These are phyloP conservation scores for Myotisia sp. DNA, from an alignment of 2,329 filamentous ascomycete genomes.

Conservation along the genomic window DNA sequence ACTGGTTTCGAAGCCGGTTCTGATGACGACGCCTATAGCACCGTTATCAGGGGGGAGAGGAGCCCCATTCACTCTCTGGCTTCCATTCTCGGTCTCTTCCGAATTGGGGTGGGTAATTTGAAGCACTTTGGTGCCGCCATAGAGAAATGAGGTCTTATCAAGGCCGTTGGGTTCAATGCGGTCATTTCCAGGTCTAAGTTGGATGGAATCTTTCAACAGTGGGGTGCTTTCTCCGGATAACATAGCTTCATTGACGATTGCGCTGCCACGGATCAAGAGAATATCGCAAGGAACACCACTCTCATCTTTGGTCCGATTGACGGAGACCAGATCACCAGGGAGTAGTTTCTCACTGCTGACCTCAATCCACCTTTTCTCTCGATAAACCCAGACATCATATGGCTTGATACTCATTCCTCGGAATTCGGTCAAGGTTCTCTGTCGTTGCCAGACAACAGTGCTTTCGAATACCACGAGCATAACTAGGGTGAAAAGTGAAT, in stretches of 20 bases:
- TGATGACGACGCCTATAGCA: slow-evolving; percentile 83
- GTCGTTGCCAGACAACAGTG: slow-evolving; percentile 97
- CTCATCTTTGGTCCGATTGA: slow-evolving; percentile 88
- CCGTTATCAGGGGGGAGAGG: slow-evolving; percentile 81
- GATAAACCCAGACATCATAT: slow-evolving; percentile 83
- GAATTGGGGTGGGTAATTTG: slow-evolving; percentile 80
- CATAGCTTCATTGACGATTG: slow-evolving; percentile 99
- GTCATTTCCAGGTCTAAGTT: slow-evolving; percentile 71
- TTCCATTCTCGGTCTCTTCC: slow-evolving; percentile 41
- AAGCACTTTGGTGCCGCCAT: slow-evolving; percentile 92
- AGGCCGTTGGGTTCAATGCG: slow-evolving; percentile 73
- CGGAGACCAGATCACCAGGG: slow-evolving; percentile 84
- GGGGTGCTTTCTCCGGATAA: slow-evolving; percentile 95
- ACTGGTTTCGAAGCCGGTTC: slow-evolving; percentile 97
- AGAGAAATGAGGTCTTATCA: slow-evolving; percentile 94
- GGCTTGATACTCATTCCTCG: slow-evolving; percentile 99
- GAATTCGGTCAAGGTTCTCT: slow-evolving; percentile 90
- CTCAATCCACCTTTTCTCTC: slow-evolving; percentile 76
- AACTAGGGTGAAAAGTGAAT: slow-evolving; percentile 94
- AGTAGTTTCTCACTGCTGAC: slow-evolving; percentile 81
- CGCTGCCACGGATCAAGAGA: slow-evolving; percentile 83
- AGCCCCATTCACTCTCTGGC: slow-evolving; percentile 58
- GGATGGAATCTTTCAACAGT: slow-evolving; percentile 87
- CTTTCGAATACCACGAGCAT: slow-evolving; percentile 98
- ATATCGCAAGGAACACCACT: slow-evolving; percentile 95